phyloP scores from a whole-genome alignment of 208 protist species.

The Trypanosoma scelopori region DNA sequence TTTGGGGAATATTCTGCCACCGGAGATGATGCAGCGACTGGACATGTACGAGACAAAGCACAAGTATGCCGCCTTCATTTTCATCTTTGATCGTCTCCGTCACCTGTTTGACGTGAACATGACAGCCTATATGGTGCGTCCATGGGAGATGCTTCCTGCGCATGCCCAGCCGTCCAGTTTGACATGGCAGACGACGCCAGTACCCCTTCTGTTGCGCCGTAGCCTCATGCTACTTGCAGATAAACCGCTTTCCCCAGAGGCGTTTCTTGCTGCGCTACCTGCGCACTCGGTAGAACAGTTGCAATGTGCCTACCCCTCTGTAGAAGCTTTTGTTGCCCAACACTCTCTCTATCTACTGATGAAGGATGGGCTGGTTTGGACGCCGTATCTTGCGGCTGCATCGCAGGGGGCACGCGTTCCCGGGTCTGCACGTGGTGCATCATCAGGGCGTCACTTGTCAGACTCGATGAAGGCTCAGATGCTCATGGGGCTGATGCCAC shows the following conservation, averaged over 20 bases:
- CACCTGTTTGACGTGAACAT: constrained; percentile 84
- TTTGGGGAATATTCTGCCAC: constrained; percentile 38
- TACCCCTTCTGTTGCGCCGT: constrained; percentile 55
- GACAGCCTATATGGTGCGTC: constrained; percentile 36
- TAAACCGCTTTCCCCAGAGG: constrained; percentile 32
- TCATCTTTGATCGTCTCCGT: constrained; percentile 81
- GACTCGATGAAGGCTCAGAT: constrained; percentile 32
- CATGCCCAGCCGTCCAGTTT: constrained; percentile 72
- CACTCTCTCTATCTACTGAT: constrained; percentile 72
- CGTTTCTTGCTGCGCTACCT: constrained; percentile 39
- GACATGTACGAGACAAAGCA: constrained; percentile 20
- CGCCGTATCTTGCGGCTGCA: constrained; percentile 38
- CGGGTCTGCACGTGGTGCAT: not conserved
- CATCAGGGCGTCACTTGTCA: constrained; percentile 5
- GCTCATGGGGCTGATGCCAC: constrained; percentile 39
- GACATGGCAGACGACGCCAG: constrained; percentile 72
- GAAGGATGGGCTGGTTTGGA: constrained; percentile 47
- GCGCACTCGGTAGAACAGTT: constrained; percentile 33
- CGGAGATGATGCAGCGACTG: constrained; percentile 37
- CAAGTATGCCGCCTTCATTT: constrained; percentile 32
- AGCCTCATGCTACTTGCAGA: constrained; percentile 30
- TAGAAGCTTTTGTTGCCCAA: constrained; percentile 47
- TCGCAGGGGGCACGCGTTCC: constrained; percentile 25
- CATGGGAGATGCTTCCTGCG: constrained; percentile 58
- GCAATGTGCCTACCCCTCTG: constrained; percentile 19